A percentile compares a stretch with the other conserved stretches of the same genome.
phyloP scores from a whole-genome alignment of 192 early-diverging fungal genomes.

The Backusella parvicylindrica region DNA sequence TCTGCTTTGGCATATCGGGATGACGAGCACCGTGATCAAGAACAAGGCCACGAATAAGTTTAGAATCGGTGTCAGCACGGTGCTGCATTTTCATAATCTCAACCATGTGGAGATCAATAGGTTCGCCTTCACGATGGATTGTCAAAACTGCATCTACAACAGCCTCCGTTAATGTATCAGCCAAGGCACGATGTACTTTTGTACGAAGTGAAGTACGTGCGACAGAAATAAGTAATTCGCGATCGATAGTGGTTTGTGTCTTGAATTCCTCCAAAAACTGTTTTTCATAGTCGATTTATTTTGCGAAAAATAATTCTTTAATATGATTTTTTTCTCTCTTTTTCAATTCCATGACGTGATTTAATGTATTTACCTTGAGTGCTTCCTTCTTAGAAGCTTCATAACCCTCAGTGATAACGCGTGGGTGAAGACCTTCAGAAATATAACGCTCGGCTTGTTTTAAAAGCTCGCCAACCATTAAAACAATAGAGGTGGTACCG shows the following conservation, averaged over 20 bases:
- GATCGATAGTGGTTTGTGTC: conserved; percentile 73
- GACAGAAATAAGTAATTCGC: conserved; percentile 84
- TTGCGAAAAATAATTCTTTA: conserved; percentile 83
- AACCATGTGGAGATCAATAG: conserved; percentile 99
- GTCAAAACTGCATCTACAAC: conserved; percentile 95
- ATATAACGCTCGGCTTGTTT: conserved; percentile 94
- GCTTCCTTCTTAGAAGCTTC: conserved; percentile 96
- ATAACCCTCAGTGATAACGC: conserved; percentile 94
- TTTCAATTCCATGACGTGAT: conserved; percentile 23
- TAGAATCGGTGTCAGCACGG: conserved; percentile 95
- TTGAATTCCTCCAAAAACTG: conserved; percentile 92
- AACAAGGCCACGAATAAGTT: conserved; percentile 90
- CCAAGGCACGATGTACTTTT: conserved; percentile 87
- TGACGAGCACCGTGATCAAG: conserved; percentile 99
- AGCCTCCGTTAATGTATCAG: conserved; percentile 92
- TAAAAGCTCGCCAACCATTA: conserved; percentile 95
- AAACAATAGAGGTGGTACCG: conserved; percentile 96
- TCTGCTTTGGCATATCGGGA: conserved; percentile 98
- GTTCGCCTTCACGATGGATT: conserved; percentile 74
- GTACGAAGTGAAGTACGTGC: conserved; percentile 95
- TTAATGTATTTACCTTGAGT: conserved; percentile 73
- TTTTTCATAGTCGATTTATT: too few species aligned
- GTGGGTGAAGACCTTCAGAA: conserved; percentile 95
- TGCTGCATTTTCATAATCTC: conserved; percentile 99
- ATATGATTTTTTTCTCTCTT: conserved; percentile 62